Evolutionary conservation across 2,329 filamentous ascomycete species (phyloP).

Genomic region (Scytalidium lignicola): DNA sequence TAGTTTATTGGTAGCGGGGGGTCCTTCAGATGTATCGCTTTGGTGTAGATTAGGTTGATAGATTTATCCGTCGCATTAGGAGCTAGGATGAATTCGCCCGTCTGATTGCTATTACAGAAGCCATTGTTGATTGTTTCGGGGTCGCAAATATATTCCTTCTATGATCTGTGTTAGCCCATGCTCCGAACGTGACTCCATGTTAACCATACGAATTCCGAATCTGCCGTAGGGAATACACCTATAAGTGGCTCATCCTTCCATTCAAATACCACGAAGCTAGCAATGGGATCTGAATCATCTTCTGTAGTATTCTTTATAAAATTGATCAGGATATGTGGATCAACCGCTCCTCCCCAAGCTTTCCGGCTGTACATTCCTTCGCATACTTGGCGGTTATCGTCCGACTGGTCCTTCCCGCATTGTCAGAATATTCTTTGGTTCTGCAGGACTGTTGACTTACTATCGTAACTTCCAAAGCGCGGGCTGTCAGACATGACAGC

Average conservation of each 20-base stretch:
- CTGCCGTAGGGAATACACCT: slow-evolving; percentile 57
- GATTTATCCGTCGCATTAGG: slow-evolving; percentile 70
- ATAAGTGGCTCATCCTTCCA: slow-evolving; percentile 82
- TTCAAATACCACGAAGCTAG: slow-evolving; percentile 88
- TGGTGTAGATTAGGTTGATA: slow-evolving; percentile 67
- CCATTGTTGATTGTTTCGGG: slow-evolving; percentile 61
- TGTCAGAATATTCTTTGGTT: slow-evolving; percentile 8
- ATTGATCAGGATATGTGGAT: slow-evolving; percentile 84
- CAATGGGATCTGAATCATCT: slow-evolving; percentile 64
- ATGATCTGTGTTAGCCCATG: slow-evolving; percentile 28
- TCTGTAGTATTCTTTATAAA: slow-evolving; percentile 59
- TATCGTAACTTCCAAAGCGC: slow-evolving; percentile 53
- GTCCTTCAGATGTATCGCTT: slow-evolving; percentile 76
- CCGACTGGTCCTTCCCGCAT: slow-evolving; percentile 60
- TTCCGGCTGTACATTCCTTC: slow-evolving; percentile 87
- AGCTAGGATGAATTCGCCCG: slow-evolving; percentile 79
- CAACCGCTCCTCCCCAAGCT: slow-evolving; percentile 80
- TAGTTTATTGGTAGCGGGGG: slow-evolving; percentile 70
- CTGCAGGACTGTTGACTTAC: slow-evolving; percentile 32
- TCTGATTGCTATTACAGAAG: slow-evolving; percentile 69
- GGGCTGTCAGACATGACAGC: slow-evolving; percentile 48
- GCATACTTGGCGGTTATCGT: slow-evolving; percentile 77
- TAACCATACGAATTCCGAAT: slow-evolving; percentile 46
- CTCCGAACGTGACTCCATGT: not conserved
- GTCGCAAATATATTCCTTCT: slow-evolving; percentile 72